These are phyloP conservation scores for Xylariaceae sp. DNA, from an alignment of 2,329 filamentous ascomycete species.

Conservation along the genomic window DNA sequence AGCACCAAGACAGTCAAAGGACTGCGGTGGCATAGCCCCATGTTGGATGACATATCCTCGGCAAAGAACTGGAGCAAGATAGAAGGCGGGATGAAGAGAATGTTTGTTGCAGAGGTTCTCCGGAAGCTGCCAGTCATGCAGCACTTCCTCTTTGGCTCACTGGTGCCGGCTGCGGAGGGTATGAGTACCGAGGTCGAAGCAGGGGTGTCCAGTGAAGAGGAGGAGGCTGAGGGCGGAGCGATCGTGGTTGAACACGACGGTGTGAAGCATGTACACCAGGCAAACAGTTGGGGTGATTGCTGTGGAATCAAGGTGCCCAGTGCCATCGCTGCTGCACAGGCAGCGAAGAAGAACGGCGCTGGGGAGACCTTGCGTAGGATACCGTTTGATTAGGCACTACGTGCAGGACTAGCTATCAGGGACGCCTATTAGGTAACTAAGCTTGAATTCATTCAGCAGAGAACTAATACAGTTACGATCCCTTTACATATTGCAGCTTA, in stretches of 20 bases:
- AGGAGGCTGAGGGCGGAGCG: constrained; percentile 59
- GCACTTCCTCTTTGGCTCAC: constrained; percentile 89
- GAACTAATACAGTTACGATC: neutral
- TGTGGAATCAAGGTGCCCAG: constrained; percentile 98
- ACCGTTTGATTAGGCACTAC: constrained; percentile 69
- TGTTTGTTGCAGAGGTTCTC: constrained; percentile 93
- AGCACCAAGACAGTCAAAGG: constrained; percentile 95
- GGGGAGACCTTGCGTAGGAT: constrained; percentile 68
- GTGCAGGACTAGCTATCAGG: neutral
- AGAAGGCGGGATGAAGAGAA: constrained; percentile 91
- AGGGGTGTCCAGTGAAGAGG: constrained; percentile 49
- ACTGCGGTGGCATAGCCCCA: constrained; percentile 93
- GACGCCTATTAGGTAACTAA: neutral
- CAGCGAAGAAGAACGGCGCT: constrained; percentile 75
- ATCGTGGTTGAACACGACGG: constrained; percentile 65
- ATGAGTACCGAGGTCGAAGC: constrained; percentile 72
- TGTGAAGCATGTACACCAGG: constrained; percentile 71
- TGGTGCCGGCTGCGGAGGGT: constrained; percentile 77
- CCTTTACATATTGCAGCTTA: no score
- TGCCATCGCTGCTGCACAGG: constrained; percentile 85
- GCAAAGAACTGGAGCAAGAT: constrained; percentile 91
- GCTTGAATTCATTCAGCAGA: neutral
- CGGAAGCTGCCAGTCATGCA: constrained; percentile 97
- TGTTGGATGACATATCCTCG: constrained; percentile 96
- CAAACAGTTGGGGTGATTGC: constrained; percentile 87